phyloP scores from a whole-genome alignment of 2,329 filamentous ascomycete genomes.

The Neophaeococcomyces mojaviensis region DNA sequence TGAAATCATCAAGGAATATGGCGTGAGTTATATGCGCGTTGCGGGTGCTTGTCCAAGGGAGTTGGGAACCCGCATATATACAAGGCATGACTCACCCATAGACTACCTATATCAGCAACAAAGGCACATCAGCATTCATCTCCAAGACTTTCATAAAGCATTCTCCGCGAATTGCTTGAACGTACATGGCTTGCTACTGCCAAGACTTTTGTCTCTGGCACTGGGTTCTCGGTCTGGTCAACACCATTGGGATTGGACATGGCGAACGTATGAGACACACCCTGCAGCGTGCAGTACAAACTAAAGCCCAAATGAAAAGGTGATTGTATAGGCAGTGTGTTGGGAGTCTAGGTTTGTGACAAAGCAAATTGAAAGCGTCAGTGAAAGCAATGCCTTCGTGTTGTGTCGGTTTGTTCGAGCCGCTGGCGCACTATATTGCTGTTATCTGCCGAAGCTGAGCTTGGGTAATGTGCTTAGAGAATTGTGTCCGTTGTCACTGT shows the following conservation, averaged over 20 bases:
- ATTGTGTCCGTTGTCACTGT: too few relatives aligned
- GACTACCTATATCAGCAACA: conserved; percentile 1
- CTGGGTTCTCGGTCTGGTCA: conserved; percentile 22
- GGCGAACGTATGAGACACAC: neutral
- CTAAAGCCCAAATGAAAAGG: neutral
- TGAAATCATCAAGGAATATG: too few relatives aligned
- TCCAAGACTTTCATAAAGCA: conserved; percentile 5
- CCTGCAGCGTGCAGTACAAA: neutral
- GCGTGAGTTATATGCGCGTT: too few relatives aligned
- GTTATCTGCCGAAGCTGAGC: too few relatives aligned
- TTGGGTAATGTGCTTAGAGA: too few relatives aligned
- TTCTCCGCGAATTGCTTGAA: conserved; percentile 20
- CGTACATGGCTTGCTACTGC: conserved; percentile 90
- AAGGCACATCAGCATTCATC: neutral
- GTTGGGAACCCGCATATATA: neutral
- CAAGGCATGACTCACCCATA: conserved; percentile 18
- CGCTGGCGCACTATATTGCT: too few relatives aligned
- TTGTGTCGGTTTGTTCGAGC: too few relatives aligned
- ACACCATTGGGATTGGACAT: conserved; percentile 2
- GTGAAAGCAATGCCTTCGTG: too few relatives aligned
- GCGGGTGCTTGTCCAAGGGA: too few relatives aligned
- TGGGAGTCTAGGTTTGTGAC: too few relatives aligned
- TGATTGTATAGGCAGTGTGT: neutral
- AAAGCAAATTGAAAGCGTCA: too few relatives aligned
- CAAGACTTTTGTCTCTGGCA: conserved; percentile 63